Base-by-base conservation (phyloP, 306 rosid genomes). In the Gastrolobium villosum region DNA sequence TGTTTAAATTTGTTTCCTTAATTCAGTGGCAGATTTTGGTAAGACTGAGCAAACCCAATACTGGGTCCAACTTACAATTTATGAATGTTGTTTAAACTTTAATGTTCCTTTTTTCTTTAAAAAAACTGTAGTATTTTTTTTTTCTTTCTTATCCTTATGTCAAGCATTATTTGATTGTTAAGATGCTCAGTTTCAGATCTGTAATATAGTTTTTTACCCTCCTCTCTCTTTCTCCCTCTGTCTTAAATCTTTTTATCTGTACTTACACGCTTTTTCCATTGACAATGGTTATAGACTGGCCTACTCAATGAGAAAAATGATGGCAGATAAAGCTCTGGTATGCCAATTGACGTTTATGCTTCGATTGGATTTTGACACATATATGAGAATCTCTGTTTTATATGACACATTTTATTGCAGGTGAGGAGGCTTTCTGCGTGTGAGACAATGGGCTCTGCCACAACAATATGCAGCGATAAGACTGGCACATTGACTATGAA, bases 361-460 rank as follows among this genome's bases (percentile, higher is more conserved):
- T 55, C 14, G 20, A 44, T 37, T 74, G 35, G 57, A 14, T 75
- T 53, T 85, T 74, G 65, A 14, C 39, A 35, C 50, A 41, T 28
- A 63, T 49, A 43, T 66, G 46, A 28, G 81, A 37, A 66, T 37
- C 8, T 41, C 3, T 64, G 5, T 45, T 37, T 65, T 56, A 20
- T 46, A 44, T 52, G 30, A 70, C 44, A 10, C 57, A 36, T 64
- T 10, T 62, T 81, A 75, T 36, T 82, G 79, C 72, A 96, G 99
- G 98, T 96, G 45, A 93, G 99, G 79, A 93, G 98, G 92, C 97
- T 96, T 64, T 91, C 98, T 72, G 98, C 99, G 10, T 96, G 99
- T 83, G 98, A 96, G 90, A 93, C 99, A 3, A 96, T 96, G 99
- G 98, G 99, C 50, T 96, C 99, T 84, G 99, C 99, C 31, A 93